phyloP scores from a whole-genome alignment of 768 basidiomycete genomes.

The Russula vinacea region DNA sequence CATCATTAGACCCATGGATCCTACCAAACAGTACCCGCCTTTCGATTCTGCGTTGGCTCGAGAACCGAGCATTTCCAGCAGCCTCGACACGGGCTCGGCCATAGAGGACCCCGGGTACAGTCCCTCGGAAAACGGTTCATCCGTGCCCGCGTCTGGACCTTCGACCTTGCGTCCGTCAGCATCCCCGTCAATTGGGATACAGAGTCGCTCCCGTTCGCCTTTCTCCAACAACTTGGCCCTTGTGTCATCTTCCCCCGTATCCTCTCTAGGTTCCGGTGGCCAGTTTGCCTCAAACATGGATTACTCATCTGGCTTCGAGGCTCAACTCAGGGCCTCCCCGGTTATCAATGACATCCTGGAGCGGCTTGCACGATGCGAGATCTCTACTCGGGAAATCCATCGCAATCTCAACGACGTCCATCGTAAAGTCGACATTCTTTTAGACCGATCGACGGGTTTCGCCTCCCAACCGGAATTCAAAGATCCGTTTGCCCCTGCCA shows the following conservation, averaged over 20 bases:
- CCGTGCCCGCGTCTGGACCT: conserved; percentile 18
- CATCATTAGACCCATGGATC: conserved; percentile 22
- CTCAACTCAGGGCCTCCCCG: conserved; percentile 72
- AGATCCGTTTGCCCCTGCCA: conserved; percentile 64
- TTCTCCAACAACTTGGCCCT: conserved; percentile 48
- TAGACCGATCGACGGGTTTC: conserved; percentile 59
- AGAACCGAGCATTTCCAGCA: conserved; percentile 27
- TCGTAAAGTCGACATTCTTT: conserved; percentile 71
- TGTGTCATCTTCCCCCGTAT: conserved; percentile 70
- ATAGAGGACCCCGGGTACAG: conserved; percentile 19
- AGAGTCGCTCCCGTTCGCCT: conserved; percentile 38
- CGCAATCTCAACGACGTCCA: conserved; percentile 70
- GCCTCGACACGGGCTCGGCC: conserved; percentile 26
- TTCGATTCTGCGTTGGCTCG: conserved; percentile 24
- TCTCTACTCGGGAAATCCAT: conserved; percentile 66
- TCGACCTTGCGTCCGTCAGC: conserved; percentile 25
- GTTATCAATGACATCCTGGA: conserved; percentile 73
- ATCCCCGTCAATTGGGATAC: conserved; percentile 29
- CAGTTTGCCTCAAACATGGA: conserved; percentile 54
- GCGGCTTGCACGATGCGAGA: conserved; percentile 69
- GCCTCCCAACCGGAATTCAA: conserved; percentile 64
- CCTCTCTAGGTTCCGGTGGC: conserved; percentile 72
- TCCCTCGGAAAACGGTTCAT: conserved; percentile 21
- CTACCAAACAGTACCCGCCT: conserved; percentile 35
- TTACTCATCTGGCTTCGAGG: conserved; percentile 53